Percentiles rank a stretch among this genome's conserved stretches.
Conservation (phyloP, 2,329 filamentous ascomycete species). For the Fusarium nodosum region DNA sequence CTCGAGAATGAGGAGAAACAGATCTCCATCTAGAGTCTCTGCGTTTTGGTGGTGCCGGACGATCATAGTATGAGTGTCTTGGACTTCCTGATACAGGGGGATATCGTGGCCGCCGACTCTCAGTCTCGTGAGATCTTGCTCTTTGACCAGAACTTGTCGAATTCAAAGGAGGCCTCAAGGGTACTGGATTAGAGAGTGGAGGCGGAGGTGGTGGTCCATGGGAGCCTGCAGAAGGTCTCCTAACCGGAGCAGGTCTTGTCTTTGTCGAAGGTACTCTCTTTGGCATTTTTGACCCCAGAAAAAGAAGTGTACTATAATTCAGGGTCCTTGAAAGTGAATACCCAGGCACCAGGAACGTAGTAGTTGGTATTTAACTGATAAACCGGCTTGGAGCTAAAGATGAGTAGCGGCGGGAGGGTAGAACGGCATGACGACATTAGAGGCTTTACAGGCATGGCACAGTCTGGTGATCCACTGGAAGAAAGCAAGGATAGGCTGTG, state of each 20-base stretch:
- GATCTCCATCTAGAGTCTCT: slow-evolving; percentile 33
- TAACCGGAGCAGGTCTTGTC: slow-evolving; percentile 36
- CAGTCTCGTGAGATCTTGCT: slow-evolving; percentile 42
- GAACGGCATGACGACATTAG: slow-evolving; percentile 46
- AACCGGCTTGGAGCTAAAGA: slow-evolving; percentile 2
- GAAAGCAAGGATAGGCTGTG: slow-evolving; percentile 9
- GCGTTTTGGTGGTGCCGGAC: slow-evolving; percentile 16
- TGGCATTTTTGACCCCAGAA: slow-evolving; percentile 29
- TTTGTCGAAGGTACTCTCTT: slow-evolving; percentile 28
- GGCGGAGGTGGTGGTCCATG: slow-evolving; percentile 17
- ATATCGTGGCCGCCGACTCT: slow-evolving; percentile 30
- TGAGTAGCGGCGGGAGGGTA: slow-evolving; percentile 8
- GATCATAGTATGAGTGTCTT: slow-evolving; percentile 34
- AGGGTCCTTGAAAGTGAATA: not conserved
- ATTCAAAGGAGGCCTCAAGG: slow-evolving; percentile 21
- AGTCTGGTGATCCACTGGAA: slow-evolving; percentile 47
- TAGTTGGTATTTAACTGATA: slow-evolving; percentile 7
- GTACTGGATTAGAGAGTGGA: not conserved
- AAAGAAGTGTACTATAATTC: not conserved
- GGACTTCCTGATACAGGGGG: slow-evolving; percentile 14
- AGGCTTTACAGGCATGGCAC: slow-evolving; percentile 22
- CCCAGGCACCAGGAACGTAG: slow-evolving; percentile 8
- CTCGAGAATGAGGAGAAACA: slow-evolving; percentile 37
- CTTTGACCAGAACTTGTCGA: slow-evolving; percentile 21
- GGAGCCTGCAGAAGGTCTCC: slow-evolving; percentile 22